These are phyloP conservation scores for Aspergillus floridensis DNA, from an alignment of 2,329 filamentous ascomycete species.

Conservation along the genomic window DNA sequence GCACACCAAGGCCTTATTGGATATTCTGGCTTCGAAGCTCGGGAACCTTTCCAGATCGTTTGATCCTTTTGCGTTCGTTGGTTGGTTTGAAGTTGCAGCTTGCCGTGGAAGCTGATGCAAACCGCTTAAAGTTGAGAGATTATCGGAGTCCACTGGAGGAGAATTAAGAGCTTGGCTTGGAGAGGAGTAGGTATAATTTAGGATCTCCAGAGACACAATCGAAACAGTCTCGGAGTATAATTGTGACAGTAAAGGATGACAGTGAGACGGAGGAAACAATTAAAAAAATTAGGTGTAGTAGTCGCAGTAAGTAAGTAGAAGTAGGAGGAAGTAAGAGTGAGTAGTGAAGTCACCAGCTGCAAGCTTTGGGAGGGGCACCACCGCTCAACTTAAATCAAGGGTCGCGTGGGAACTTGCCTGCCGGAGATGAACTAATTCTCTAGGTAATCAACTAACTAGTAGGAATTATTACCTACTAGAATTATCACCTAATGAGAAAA, in stretches of 20 bases:
- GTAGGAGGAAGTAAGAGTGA: neutral
- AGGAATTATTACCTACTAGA: neutral
- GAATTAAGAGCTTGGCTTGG: neutral
- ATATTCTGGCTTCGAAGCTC: slow-evolving; percentile 1
- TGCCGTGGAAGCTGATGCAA: neutral
- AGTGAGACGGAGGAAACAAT: neutral
- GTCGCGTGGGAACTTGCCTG: neutral
- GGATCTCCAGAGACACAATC: neutral
- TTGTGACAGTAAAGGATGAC: neutral
- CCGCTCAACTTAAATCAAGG: neutral
- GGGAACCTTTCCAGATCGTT: slow-evolving; percentile 4
- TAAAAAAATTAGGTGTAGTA: neutral
- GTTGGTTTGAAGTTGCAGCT: neutral
- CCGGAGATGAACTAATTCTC: neutral
- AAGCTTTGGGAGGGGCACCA: neutral
- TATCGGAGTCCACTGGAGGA: no score
- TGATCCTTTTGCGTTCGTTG: neutral
- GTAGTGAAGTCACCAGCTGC: neutral
- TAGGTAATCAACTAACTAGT: neutral
- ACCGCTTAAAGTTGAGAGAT: no score
- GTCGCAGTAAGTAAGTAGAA: neutral
- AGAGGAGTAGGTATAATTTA: neutral
- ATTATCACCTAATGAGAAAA: neutral
- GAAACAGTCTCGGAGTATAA: neutral
- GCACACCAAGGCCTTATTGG: neutral